Evolutionary conservation across 2,329 filamentous ascomycete genomes (phyloP).

Genomic region (Phyllosticta capitalensis): DNA sequence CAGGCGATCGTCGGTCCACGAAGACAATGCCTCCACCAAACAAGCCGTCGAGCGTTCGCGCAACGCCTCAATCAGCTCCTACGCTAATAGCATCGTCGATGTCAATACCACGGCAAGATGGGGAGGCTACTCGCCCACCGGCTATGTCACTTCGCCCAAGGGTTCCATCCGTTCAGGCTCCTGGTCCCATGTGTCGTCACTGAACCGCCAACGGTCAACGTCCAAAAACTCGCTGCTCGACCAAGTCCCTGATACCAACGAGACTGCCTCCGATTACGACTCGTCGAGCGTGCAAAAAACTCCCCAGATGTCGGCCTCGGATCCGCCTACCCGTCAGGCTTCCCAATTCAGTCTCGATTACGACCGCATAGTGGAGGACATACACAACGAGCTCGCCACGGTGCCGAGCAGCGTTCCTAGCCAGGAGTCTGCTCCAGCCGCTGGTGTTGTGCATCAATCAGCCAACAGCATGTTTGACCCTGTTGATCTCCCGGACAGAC

Average conservation of each 20-base stretch:
- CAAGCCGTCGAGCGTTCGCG: constrained; percentile 24
- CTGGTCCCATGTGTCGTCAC: constrained; percentile 26
- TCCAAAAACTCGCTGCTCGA: constrained; percentile 33
- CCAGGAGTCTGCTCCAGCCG: constrained; percentile 7
- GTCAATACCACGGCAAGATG: constrained; percentile 57
- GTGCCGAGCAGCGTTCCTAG: constrained; percentile 4
- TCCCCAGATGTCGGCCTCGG: not conserved
- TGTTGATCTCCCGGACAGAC: constrained; percentile 32
- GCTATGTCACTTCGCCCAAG: constrained; percentile 57
- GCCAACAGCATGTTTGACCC: constrained; percentile 7
- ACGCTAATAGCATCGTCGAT: constrained; percentile 55
- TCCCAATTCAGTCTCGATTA: constrained; percentile 25
- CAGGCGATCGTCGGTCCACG: constrained; percentile 45
- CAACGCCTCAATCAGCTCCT: constrained; percentile 34
- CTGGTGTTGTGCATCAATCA: not conserved
- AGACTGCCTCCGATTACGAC: constrained; percentile 16
- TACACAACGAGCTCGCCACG: constrained; percentile 18
- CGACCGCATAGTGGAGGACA: constrained; percentile 26
- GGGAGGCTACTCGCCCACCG: constrained; percentile 61
- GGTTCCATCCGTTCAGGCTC: constrained; percentile 48
- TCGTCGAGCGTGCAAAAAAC: constrained; percentile 4
- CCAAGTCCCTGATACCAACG: constrained; percentile 31
- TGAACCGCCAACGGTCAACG: constrained; percentile 28
- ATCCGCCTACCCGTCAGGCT: constrained; percentile 3
- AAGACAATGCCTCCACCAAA: not conserved